phyloP scores from a whole-genome alignment of 73 alveolate species.

The Tetrahymena elliotti region DNA sequence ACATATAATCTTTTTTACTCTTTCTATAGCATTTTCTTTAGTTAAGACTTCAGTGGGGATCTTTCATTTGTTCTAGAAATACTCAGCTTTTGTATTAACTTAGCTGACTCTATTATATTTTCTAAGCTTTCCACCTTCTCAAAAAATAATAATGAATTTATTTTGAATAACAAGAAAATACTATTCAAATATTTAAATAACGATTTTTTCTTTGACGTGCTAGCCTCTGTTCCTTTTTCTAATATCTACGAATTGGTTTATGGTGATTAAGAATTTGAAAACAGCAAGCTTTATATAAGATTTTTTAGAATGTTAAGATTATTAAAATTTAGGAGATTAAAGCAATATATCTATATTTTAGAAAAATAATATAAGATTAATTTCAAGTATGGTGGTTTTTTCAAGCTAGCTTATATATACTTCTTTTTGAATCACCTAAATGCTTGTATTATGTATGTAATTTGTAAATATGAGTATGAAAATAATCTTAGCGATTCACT shows the following conservation, averaged over 20 bases:
- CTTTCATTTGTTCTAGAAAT: not conserved
- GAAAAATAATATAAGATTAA: not conserved
- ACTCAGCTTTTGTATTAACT: not conserved
- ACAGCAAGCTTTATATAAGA: not conserved
- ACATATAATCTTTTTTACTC: not conserved
- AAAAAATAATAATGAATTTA: not conserved
- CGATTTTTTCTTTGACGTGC: not conserved
- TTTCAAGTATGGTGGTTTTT: not conserved
- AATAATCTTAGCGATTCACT: not conserved
- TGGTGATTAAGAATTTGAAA: not conserved
- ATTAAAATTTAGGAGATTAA: not conserved
- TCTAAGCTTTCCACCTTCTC: not conserved
- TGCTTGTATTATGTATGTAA: not conserved
- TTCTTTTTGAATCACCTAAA: not conserved
- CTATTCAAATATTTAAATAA: not conserved
- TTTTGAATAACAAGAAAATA: not conserved
- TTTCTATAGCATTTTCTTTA: not conserved
- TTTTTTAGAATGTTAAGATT: not conserved
- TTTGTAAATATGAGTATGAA: not conserved
- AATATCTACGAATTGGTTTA: not conserved
- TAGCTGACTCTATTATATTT: not conserved
- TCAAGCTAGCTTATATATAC: not conserved
- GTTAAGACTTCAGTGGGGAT: not conserved
- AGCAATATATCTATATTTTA: not conserved
- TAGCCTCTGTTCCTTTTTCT: not conserved